These are phyloP conservation scores for Penicillium sp. DNA, from an alignment of 2,329 filamentous ascomycete species.

Conservation along the genomic window DNA sequence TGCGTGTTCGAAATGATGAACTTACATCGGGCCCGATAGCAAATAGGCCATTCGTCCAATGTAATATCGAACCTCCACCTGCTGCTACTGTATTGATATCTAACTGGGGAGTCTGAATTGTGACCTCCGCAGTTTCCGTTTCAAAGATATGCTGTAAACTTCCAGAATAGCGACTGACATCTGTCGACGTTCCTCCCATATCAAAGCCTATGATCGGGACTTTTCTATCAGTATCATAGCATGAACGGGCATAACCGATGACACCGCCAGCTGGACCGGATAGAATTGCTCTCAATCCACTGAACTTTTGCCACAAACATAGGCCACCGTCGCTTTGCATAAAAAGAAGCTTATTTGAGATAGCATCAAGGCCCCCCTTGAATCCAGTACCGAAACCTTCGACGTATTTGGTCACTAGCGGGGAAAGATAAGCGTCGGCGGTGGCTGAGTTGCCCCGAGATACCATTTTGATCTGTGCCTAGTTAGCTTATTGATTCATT, in stretches of 20 bases:
- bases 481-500: too few relatives aligned
- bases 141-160: constrained; percentile 89
- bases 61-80: constrained; percentile 64
- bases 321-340: constrained; percentile 86
- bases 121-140: constrained; percentile 83
- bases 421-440: constrained; percentile 75
- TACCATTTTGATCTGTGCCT: constrained; percentile 63
- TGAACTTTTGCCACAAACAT: constrained; percentile 61
- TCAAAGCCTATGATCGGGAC: constrained; percentile 69
- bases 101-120: constrained; percentile 84
- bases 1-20: too few relatives aligned
- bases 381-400: constrained; percentile 73
- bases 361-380: constrained; percentile 69
- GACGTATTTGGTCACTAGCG: constrained; percentile 73
- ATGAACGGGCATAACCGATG: background rate
- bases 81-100: constrained; percentile 94
- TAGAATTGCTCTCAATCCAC: constrained; percentile 79
- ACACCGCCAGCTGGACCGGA: background rate
- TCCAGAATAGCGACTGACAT: constrained; percentile 79
- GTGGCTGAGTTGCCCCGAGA: constrained; percentile 76
- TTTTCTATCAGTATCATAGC: constrained; percentile 49
- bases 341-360: constrained; percentile 72
- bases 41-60: constrained; percentile 82
- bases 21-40: constrained; percentile 89
- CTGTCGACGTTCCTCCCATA: constrained; percentile 90